A percentile compares a stretch with the other conserved stretches of the same genome.
Evolutionary conservation across 495 filamentous ascomycete species (phyloP).

Genomic region (Xylaria scruposa): DNA sequence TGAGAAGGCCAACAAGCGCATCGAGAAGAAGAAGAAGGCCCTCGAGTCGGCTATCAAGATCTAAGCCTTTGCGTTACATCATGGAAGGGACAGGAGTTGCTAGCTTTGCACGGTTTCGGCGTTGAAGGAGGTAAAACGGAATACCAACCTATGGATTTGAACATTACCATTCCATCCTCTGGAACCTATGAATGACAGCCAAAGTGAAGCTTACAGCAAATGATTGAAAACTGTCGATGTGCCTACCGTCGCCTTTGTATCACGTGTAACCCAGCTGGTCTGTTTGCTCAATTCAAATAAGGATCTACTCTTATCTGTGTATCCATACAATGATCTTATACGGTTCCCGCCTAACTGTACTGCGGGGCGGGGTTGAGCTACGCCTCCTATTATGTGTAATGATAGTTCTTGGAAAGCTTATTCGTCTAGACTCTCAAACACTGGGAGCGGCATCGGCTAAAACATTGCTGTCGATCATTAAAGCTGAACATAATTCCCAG

Average conservation of each 20-base stretch:
- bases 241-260: neutral
- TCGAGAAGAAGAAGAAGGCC: slow-evolving; percentile 97
- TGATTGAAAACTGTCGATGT: neutral
- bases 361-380: neutral
- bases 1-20: slow-evolving; percentile 89
- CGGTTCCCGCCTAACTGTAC: neutral
- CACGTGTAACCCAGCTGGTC: neutral
- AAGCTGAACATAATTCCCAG: neutral
- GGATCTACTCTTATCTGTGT: neutral
- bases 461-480: slow-evolving; percentile 1
- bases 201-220: slow-evolving; percentile 36
- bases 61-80: slow-evolving; percentile 54
- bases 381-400: neutral
- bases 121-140: slow-evolving; percentile 46
- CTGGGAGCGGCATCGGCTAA: neutral
- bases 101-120: slow-evolving; percentile 44
- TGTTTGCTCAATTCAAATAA: neutral
- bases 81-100: slow-evolving; percentile 34
- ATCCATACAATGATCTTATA: neutral
- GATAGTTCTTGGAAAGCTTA: neutral
- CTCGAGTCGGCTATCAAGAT: slow-evolving; percentile 94
- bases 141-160: slow-evolving; percentile 47
- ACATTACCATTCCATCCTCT: slow-evolving; percentile 34
- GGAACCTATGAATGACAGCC: slow-evolving; percentile 35
- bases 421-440: slow-evolving; percentile 9